These are phyloP conservation scores for Colletotrichum sp. DNA, from an alignment of 2,329 filamentous ascomycete species.

Conservation along the genomic window DNA sequence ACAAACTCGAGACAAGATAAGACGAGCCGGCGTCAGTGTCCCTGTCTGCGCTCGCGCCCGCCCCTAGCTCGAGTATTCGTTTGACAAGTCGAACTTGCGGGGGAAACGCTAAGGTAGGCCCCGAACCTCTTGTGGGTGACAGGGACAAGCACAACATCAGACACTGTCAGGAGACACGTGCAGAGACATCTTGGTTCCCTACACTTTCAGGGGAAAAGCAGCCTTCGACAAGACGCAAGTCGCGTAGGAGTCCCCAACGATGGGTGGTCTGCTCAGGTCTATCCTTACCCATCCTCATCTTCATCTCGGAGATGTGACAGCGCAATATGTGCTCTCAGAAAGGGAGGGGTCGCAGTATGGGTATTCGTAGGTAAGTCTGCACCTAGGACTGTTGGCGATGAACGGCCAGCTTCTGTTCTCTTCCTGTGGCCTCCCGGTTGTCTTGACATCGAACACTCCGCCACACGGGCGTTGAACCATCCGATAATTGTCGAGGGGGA, in stretches of 20 bases:
- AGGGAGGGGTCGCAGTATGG: not conserved
- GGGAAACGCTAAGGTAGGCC: conserved; percentile 17
- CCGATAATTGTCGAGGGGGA: not conserved
- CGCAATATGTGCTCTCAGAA: not conserved
- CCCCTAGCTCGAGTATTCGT: conserved; percentile 8
- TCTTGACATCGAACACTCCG: not conserved
- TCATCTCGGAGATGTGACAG: not conserved
- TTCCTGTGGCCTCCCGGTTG: not conserved
- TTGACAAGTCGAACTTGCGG: conserved; percentile 22
- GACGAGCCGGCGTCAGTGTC: not conserved
- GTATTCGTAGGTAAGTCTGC: not conserved
- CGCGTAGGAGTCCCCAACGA: not conserved
- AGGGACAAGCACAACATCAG: conserved; percentile 19
- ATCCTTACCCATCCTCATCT: not conserved
- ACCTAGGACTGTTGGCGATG: not conserved
- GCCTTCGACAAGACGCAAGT: not conserved
- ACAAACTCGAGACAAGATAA: not conserved
- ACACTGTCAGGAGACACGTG: conserved; percentile 15
- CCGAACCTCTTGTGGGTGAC: conserved; percentile 5
- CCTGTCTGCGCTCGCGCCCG: not conserved
- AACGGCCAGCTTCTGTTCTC: not conserved
- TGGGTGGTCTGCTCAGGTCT: not conserved
- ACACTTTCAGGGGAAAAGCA: not conserved
- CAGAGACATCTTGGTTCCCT: not conserved
- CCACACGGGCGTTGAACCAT: not conserved